Evolutionary conservation across 1,284 basidiomycete species (phyloP), one percentile per base, ranked within the genome.

Genomic region (Tilletia caries): DNA sequence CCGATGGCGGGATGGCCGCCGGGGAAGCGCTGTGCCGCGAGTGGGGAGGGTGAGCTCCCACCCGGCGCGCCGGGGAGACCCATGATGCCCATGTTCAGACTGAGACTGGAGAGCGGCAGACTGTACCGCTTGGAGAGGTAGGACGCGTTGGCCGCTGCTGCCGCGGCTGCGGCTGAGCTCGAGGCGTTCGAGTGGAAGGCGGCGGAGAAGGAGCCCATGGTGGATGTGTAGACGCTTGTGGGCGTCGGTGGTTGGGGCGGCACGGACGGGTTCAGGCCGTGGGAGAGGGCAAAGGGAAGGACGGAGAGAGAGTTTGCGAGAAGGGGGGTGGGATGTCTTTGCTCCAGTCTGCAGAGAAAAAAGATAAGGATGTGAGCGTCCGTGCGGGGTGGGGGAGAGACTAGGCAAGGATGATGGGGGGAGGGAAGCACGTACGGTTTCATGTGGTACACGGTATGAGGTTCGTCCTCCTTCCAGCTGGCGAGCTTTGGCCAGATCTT

Each of bases 401-500:
- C 15, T 12, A 20, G 12, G 10, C 10, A 52, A 23, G 27, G 12
- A 52, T 23, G 50, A 27, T 10, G 6, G 6, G 25, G 6, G 50
- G n/a, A 10, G n/a, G 20, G 27, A 34, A 18, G 20, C 3, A 69
- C 73, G 67, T 34, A 74, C 71, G 68, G 25, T 34, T 75, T 75
- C 71, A 82, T 68, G 70, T 77, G 75, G 58, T 82, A 81, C 65
- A 81, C 74, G 32, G 77, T 75, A 58, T 75, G 67, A 1, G 77
- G 75, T 29, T 77, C 78, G 60, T 79, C 76, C 75, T 89, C 87
- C 67, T 89, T 85, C 87, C 89, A 91, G 12, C 90, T 89, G 1
- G 91, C 91, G 23, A 93, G 86, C 73, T 89, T 90, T 1, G 92
- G 92, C 92, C 92, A 93, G 66, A 92, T 85, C 15, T 90, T 87